Percentiles rank a stretch among this genome's conserved stretches.
phyloP scores from a whole-genome alignment of 768 basidiomycete species.

The Pleurotus djamor region DNA sequence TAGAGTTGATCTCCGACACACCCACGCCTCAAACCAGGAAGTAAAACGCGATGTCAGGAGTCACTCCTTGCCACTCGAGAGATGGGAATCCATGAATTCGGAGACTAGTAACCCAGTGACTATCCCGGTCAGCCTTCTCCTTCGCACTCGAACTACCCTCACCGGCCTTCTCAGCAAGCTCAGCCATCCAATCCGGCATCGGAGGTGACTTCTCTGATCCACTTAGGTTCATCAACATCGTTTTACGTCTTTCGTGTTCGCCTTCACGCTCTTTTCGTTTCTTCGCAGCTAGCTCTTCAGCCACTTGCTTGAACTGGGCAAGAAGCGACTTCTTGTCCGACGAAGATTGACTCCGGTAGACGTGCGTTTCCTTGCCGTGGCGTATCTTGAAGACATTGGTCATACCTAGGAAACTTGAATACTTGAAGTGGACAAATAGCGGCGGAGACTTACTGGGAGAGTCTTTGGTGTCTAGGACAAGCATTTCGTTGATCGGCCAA shows the following conservation, averaged over 20 bases:
- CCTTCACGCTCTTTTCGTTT: conserved; percentile 93
- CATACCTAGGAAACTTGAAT: conserved; percentile 44
- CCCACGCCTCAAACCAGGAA: too few relatives aligned
- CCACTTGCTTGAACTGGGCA: conserved; percentile 84
- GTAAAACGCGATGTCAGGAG: too few relatives aligned
- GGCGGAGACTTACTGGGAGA: conserved; percentile 63
- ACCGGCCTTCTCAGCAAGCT: conserved; percentile 59
- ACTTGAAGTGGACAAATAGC: neutral
- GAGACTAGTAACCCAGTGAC: too few relatives aligned
- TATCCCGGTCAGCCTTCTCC: conserved; percentile 77
- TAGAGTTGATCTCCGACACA: too few relatives aligned
- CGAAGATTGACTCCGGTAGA: conserved; percentile 81
- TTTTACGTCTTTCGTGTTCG: conserved; percentile 87
- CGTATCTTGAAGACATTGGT: conserved; percentile 97
- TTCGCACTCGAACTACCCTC: conserved; percentile 53
- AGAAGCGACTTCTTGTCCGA: conserved; percentile 88
- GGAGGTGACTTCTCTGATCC: conserved; percentile 43
- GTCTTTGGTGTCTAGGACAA: conserved; percentile 96
- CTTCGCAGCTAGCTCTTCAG: conserved; percentile 87
- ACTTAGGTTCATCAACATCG: conserved; percentile 52
- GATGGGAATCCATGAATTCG: too few relatives aligned
- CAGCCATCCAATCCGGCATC: conserved; percentile 76
- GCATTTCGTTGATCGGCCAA: conserved; percentile 91
- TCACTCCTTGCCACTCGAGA: too few relatives aligned
- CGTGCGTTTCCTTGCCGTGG: conserved; percentile 91